Evolutionary conservation across 164 flowering plant species (phyloP).

Genomic region (Vitis rotundifolia): DNA sequence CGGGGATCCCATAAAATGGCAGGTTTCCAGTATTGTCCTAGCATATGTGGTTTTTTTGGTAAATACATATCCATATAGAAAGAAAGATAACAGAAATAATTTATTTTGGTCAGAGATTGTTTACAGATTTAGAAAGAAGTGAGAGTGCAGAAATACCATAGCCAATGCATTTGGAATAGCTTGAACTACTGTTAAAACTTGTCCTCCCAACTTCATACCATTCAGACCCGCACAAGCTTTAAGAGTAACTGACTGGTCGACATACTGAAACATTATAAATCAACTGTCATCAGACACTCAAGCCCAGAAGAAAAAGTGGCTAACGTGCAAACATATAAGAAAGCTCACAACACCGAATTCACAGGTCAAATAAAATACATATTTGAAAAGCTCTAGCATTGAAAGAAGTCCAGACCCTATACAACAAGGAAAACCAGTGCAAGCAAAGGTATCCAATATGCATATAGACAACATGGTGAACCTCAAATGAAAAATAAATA

Average conservation of each 20-base stretch:
- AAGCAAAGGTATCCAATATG: too few species aligned
- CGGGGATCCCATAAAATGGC: conserved; percentile 68
- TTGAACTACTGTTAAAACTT: conserved; percentile 75
- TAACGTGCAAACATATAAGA: not conserved
- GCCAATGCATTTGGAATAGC: conserved; percentile 50
- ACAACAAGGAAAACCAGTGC: too few species aligned
- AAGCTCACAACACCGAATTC: not conserved
- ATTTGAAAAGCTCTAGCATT: not conserved
- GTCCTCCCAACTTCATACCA: conserved; percentile 94
- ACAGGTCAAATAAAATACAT: not conserved
- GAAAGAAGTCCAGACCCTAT: too few species aligned
- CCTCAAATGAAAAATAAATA: too few species aligned
- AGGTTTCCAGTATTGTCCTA: conserved; percentile 53
- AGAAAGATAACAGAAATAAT: not conserved
- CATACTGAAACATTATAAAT: conserved; percentile 54
- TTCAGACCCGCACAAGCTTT: conserved; percentile 95
- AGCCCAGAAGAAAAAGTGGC: not conserved
- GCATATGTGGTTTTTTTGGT: conserved; percentile 6
- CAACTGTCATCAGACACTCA: not conserved
- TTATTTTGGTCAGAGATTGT: not conserved
- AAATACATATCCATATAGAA: conserved; percentile 5
- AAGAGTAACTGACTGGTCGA: conserved; percentile 69
- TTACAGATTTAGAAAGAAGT: not conserved
- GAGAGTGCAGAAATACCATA: conserved; percentile 35
- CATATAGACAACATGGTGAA: too few species aligned